phyloP scores from a whole-genome alignment of 2,329 filamentous ascomycete species.

The Paecilomyces sp. region DNA sequence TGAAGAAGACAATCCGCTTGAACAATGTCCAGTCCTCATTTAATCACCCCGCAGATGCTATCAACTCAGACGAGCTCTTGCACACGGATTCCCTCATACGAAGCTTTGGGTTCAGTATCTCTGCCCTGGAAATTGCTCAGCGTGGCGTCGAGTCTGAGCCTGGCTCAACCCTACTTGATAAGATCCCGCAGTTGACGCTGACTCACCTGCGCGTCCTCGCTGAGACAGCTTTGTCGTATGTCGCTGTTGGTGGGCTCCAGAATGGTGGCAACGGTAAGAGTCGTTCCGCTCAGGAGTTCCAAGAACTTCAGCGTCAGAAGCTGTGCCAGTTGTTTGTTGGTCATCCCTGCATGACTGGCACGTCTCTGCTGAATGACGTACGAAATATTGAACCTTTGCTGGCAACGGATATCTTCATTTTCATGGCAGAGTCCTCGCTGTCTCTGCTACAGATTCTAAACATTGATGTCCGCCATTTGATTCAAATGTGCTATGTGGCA shows the following conservation, averaged over 20 bases:
- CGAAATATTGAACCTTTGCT: constrained; percentile 34
- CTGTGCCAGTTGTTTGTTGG: constrained; percentile 68
- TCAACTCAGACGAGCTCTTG: constrained; percentile 40
- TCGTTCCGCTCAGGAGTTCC: constrained; percentile 56
- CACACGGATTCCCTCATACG: constrained; percentile 37
- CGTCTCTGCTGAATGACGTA: constrained; percentile 25
- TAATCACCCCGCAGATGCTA: constrained; percentile 32
- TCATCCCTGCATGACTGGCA: constrained; percentile 33
- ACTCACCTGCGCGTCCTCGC: constrained; percentile 82
- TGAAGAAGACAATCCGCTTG: constrained; percentile 47
- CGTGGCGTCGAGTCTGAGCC: constrained; percentile 70
- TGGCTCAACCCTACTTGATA: constrained; percentile 70
- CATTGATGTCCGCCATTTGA: constrained; percentile 68
- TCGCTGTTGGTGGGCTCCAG: constrained; percentile 65
- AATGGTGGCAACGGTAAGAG: constrained; percentile 51
- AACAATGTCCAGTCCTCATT: constrained; percentile 46
- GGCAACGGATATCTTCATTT: constrained; percentile 40
- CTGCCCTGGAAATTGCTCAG: constrained; percentile 84
- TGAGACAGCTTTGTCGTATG: constrained; percentile 81
- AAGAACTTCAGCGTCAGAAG: constrained; percentile 62
- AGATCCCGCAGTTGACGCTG: constrained; percentile 73
- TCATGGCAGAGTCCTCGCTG: constrained; percentile 72
- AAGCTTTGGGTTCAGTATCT: constrained; percentile 73
- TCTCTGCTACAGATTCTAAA: constrained; percentile 60
- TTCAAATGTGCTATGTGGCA: constrained; percentile 81